Evolutionary conservation across 345 rosid species (phyloP), one percentile per base, ranked within the genome.

Genomic region (Arabidopsis arenosa): DNA sequence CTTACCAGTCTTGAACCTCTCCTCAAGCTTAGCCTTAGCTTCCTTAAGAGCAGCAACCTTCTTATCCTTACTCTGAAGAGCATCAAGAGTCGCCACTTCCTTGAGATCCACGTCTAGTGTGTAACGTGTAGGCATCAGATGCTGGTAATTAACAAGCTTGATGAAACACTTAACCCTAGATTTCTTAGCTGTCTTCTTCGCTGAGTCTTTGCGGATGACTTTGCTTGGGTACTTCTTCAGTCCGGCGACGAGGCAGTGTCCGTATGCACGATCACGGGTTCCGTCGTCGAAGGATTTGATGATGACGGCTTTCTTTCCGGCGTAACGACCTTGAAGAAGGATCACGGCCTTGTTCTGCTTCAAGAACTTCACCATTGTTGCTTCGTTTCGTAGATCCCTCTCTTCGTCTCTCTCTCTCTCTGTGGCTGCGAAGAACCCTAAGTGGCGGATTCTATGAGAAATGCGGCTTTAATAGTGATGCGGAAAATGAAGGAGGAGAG

Each of bases 171-270:
- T 86, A 37, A 86, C 87, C 54, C 84, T 78, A 5, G 89, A 86
- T 62, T 86, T 86, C 82, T 86, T 84, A 0, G 90, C 87, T 0
- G 87, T 86, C 82, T 86, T 84, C 86, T 83, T 86, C 0, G 84
- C 77, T 1, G 85, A 84, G 67, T 86, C 89, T 71, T 79, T 84
- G 60, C 84, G 76, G 71, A 86, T 84, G 32, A 86, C 86, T 79
- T 86, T 86, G 80, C 82, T 70, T 3, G 89, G 87, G 63, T 86
- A 86, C 48, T 86, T 84, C 80, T 84, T 84, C 1, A 86, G 53
- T 14, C 89, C 89, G 3, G 83, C 87, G 10, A 86, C 89, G 75
- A 86, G 82, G 72, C 89, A 86, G 75, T 86, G 89, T 23, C 89
- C 89, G 37, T 86, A 86, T 3, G 80, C 30, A 7, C 87, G 84